Evolutionary conservation across 805 yeast species (phyloP).

Genomic region (Wickerhamomyces xylosicus): DNA sequence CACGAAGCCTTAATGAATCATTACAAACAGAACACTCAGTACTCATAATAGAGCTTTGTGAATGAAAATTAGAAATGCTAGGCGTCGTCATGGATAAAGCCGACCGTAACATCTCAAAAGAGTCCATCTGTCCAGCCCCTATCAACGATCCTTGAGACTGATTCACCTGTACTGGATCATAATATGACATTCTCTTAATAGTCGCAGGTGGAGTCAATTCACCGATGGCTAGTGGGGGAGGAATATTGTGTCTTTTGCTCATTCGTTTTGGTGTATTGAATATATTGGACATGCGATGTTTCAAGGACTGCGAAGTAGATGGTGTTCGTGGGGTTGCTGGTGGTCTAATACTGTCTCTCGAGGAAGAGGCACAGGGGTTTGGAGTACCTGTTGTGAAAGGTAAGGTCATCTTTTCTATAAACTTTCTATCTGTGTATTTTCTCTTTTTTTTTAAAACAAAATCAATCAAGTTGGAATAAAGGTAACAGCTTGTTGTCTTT

Average conservation of each 20-base stretch:
- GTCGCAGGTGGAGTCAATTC: slow-evolving; percentile 16
- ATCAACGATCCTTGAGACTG: neutral
- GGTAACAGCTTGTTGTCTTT: too few relatives aligned
- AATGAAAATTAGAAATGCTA: neutral
- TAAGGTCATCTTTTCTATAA: too few relatives aligned
- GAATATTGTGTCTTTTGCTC: slow-evolving; percentile 14
- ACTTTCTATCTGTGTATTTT: too few relatives aligned
- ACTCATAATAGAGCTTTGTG: neutral
- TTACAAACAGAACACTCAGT: slow-evolving; percentile 32
- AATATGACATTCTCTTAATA: slow-evolving; percentile 1
- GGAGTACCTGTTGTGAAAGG: too few relatives aligned
- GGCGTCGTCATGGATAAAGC: slow-evolving; percentile 3
- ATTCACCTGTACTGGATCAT: neutral
- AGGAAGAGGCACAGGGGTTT: slow-evolving; percentile 4
- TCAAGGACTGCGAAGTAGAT: slow-evolving; percentile 1
- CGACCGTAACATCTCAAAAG: neutral
- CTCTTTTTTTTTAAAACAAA: too few relatives aligned
- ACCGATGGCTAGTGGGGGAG: slow-evolving; percentile 14
- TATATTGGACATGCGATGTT: slow-evolving; percentile 1
- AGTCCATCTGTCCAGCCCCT: neutral
- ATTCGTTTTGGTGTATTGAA: slow-evolving; percentile 10
- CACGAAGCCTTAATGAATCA: slow-evolving; percentile 28
- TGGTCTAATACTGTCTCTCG: slow-evolving; percentile 1
- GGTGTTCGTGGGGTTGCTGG: slow-evolving; percentile 1
- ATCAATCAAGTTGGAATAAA: too few relatives aligned